These are phyloP conservation scores for Magnaporthiopsis incrustans DNA, from an alignment of 2,329 filamentous ascomycete genomes.

Conservation along the genomic window DNA sequence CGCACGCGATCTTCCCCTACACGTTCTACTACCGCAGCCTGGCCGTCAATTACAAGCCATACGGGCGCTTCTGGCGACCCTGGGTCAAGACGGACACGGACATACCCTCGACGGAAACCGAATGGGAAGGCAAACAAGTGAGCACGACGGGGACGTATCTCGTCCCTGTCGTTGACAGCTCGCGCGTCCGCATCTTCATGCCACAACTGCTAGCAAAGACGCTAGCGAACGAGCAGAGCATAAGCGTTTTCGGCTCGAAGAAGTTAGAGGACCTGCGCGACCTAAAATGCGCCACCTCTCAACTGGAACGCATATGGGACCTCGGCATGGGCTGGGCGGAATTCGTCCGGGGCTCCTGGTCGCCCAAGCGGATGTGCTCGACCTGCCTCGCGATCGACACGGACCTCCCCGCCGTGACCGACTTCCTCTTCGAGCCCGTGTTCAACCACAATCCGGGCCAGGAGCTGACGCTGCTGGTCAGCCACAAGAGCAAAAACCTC, in stretches of 20 bases:
- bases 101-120: slow-evolving; percentile 9
- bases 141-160: too few relatives aligned
- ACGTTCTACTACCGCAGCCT: slow-evolving; percentile 6
- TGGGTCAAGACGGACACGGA: slow-evolving; percentile 17
- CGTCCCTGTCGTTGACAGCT: too few relatives aligned
- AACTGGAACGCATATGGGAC: background rate
- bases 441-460: too few relatives aligned
- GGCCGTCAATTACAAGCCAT: slow-evolving; percentile 11
- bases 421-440: background rate
- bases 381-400: background rate
- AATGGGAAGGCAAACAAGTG: too few relatives aligned
- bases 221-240: background rate
- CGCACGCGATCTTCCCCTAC: slow-evolving; percentile 8
- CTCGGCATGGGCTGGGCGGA: slow-evolving; percentile 1
- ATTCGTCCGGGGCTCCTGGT: background rate
- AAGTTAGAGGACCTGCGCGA: background rate
- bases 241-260: too few relatives aligned
- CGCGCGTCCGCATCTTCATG: slow-evolving; percentile 8
- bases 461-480: too few relatives aligned
- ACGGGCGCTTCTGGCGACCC: too few relatives aligned
- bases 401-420: background rate
- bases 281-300: background rate
- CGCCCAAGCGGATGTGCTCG: background rate
- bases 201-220: background rate
- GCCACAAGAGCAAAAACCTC: too few relatives aligned